Percentiles rank a stretch among this genome's conserved stretches.
These are phyloP conservation scores for Fusarium solani-melongenae DNA, from an alignment of 2,329 filamentous ascomycete species.

Conservation along the genomic window DNA sequence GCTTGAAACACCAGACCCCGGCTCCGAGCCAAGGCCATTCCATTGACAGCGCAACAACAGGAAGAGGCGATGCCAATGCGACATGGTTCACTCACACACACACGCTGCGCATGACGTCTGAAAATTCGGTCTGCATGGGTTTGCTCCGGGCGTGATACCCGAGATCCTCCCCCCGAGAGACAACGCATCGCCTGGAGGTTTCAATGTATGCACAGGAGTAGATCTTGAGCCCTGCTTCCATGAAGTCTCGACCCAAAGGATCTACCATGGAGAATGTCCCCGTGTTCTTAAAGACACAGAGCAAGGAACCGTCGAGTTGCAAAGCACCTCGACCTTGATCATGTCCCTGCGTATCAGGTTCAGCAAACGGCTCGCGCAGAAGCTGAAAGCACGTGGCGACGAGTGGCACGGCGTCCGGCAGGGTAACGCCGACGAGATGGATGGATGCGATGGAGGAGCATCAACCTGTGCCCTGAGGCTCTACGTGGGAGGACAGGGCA, in stretches of 20 bases:
- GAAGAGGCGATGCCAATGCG: constrained; percentile 15
- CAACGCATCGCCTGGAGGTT: constrained; percentile 11
- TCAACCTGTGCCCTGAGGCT: constrained; percentile 17
- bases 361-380: constrained; percentile 5
- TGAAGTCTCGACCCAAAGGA: background rate
- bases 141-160: background rate
- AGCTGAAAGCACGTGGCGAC: constrained; percentile 20
- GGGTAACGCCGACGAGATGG: constrained; percentile 8
- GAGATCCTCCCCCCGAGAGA: constrained; percentile 2
- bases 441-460: background rate
- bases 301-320: background rate
- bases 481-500: background rate
- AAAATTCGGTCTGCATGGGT: constrained; percentile 32
- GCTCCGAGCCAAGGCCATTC: background rate
- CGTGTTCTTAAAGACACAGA: constrained; percentile 1
- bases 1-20: constrained; percentile 32
- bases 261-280: background rate
- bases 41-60: constrained; percentile 36
- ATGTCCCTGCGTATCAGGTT: constrained; percentile 29
- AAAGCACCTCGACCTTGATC: background rate
- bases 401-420: constrained; percentile 9
- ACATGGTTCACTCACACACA: background rate
- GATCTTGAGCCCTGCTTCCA: constrained; percentile 12
- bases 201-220: background rate
- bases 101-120: constrained; percentile 19